Conservation (phyloP, 83 land plant genomes). For the Diphasiastrum complanatum region DNA sequence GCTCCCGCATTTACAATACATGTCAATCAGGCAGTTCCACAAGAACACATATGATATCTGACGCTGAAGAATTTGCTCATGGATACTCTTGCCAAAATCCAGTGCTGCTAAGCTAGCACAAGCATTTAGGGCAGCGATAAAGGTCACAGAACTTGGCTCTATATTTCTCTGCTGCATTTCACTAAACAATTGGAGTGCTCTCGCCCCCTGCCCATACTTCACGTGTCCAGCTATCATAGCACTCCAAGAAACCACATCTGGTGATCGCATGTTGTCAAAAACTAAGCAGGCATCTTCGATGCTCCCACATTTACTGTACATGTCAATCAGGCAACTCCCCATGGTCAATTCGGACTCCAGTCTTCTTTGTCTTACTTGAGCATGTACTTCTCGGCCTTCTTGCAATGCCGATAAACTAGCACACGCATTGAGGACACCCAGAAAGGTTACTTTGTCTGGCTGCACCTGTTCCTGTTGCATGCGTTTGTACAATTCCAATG, state of each 20-base stretch:
- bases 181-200: neutral
- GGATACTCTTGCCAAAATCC: constrained; percentile 8
- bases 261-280: neutral
- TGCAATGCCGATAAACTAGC: neutral
- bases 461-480: neutral
- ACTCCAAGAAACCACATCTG: constrained; percentile 10
- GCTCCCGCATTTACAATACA: constrained; percentile 42
- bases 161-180: neutral
- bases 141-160: constrained; percentile 18
- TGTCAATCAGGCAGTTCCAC: constrained; percentile 30
- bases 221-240: neutral
- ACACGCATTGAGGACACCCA: constrained; percentile 1
- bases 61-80: constrained; percentile 3
- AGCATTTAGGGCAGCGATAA: constrained; percentile 17
- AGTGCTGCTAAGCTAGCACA: constrained; percentile 4
- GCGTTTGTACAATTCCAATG: neutral
- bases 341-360: neutral
- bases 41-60: constrained; percentile 1
- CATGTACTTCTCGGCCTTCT: neutral
- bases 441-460: constrained; percentile 2
- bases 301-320: constrained; percentile 9
- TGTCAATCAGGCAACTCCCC: neutral
- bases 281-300: neutral
- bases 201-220: neutral
- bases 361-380: neutral